A percentile compares a stretch with the other conserved stretches of the same genome.
These are phyloP conservation scores for Podaxis sp. DNA, from an alignment of 768 basidiomycete species.

Conservation along the genomic window DNA sequence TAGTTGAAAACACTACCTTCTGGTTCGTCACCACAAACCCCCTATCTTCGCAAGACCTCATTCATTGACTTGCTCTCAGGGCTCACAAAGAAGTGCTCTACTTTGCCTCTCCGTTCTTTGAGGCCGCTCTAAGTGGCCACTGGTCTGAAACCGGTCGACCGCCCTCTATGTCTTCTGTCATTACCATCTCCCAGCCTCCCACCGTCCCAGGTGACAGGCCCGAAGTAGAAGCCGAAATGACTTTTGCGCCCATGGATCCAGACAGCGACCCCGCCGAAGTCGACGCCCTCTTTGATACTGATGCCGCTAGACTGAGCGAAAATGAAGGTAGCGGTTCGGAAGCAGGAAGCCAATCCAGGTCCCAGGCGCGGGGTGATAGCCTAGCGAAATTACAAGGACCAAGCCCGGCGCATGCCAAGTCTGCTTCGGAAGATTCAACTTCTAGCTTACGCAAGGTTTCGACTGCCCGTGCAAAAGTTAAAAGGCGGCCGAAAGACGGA, in stretches of 20 bases:
- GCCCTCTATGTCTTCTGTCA: slow-evolving; percentile 75
- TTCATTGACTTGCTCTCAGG: slow-evolving; percentile 40
- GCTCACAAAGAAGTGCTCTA: slow-evolving; percentile 89
- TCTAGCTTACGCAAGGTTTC: slow-evolving; percentile 15
- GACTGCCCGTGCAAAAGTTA: slow-evolving; percentile 37
- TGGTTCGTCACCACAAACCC: slow-evolving; percentile 53
- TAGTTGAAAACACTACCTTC: slow-evolving; percentile 87
- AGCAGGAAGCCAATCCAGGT: slow-evolving; percentile 26
- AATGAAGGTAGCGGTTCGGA: slow-evolving; percentile 31
- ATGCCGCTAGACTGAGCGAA: slow-evolving; percentile 32
- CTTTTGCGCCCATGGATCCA: slow-evolving; percentile 56
- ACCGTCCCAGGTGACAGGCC: slow-evolving; percentile 50
- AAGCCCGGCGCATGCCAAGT: slow-evolving; percentile 11
- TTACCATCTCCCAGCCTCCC: slow-evolving; percentile 80
- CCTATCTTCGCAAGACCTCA: slow-evolving; percentile 2
- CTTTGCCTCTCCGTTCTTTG: slow-evolving; percentile 95
- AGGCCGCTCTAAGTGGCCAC: slow-evolving; percentile 84
- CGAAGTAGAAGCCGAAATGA: slow-evolving; percentile 46
- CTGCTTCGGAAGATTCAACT: slow-evolving; percentile 15
- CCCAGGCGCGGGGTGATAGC: slow-evolving; percentile 47
- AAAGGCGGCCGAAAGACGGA: slow-evolving; percentile 43
- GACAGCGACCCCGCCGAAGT: slow-evolving; percentile 48
- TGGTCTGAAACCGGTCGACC: slow-evolving; percentile 90
- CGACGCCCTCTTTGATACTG: slow-evolving; percentile 39
- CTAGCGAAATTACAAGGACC: slow-evolving; percentile 60